Conservation (phyloP, 2,329 filamentous ascomycete genomes). For the Claviceps arundinis region DNA sequence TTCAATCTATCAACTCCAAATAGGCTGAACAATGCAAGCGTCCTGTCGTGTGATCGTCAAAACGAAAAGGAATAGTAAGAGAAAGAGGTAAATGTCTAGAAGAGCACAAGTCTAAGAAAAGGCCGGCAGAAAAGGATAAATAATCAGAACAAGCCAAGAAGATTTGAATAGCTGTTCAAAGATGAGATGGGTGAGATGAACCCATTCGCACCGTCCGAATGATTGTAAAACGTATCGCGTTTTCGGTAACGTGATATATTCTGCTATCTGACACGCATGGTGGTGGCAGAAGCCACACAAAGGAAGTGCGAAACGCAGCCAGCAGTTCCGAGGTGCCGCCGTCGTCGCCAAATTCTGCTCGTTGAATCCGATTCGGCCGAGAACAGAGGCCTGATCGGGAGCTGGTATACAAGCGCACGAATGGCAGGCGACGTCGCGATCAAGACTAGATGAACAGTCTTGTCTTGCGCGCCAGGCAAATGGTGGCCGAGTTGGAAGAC, state of each 20-base stretch:
- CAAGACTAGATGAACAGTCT: not conserved
- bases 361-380: constrained; percentile 1
- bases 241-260: constrained; percentile 7
- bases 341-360: constrained; percentile 1
- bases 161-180: not conserved
- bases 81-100: constrained; percentile 21
- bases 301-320: not conserved
- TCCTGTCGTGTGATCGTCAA: constrained; percentile 4
- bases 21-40: constrained; percentile 10
- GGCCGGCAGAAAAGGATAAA: constrained; percentile 15
- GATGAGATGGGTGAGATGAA: constrained; percentile 3
- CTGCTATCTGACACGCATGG: constrained; percentile 10
- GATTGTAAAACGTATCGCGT: constrained; percentile 1
- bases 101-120: constrained; percentile 25
- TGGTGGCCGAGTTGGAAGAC: not conserved
- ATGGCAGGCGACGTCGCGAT: not conserved
- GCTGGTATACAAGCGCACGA: not conserved
- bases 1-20: constrained; percentile 9
- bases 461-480: not conserved
- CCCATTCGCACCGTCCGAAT: constrained; percentile 15
- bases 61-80: constrained; percentile 10
- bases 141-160: constrained; percentile 10
- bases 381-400: constrained; percentile 1
- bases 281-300: constrained; percentile 5
- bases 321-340: constrained; percentile 3